Evolutionary conservation across 1,284 basidiomycete genomes (phyloP).

Genomic region (Tilletia setariae): DNA sequence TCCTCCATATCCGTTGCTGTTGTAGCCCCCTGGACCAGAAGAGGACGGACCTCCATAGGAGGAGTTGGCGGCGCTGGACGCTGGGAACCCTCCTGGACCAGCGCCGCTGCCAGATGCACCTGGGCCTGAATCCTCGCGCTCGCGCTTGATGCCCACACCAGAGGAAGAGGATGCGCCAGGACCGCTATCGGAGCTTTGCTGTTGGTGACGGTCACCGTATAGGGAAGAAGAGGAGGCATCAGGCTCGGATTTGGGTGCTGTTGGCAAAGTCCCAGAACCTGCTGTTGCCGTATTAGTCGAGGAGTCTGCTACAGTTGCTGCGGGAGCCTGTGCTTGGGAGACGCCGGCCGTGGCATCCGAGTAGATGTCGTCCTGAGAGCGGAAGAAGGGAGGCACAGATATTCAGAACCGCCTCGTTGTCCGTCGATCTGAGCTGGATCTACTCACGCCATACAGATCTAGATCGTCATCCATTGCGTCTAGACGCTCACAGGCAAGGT

Average conservation of each 20-base stretch:
- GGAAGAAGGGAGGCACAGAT: neutral
- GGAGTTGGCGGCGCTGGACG: too few species aligned
- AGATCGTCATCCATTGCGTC: constrained; percentile 31
- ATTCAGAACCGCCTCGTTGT: neutral
- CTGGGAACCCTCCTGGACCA: too few species aligned
- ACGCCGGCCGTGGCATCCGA: constrained; percentile 29
- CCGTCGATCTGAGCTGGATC: too few species aligned
- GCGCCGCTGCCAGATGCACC: neutral
- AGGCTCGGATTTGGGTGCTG: neutral
- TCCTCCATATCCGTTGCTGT: constrained; percentile 15
- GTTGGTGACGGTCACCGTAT: neutral
- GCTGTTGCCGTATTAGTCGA: constrained; percentile 3
- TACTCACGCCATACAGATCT: constrained; percentile 45
- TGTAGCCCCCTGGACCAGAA: neutral
- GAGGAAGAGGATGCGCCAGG: constrained; percentile 26
- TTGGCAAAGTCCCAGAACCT: neutral
- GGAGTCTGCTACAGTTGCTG: constrained; percentile 19
- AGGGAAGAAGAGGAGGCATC: too few species aligned
- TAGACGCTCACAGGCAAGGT: too few species aligned
- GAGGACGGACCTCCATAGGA: neutral
- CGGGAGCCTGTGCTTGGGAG: constrained; percentile 15
- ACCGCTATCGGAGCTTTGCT: constrained; percentile 18
- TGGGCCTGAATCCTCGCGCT: neutral
- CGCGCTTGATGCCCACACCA: constrained; percentile 10
- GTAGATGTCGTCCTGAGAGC: constrained; percentile 36